Conservation (phyloP, 75 land plant species). For the Sequoia sempervirens region DNA sequence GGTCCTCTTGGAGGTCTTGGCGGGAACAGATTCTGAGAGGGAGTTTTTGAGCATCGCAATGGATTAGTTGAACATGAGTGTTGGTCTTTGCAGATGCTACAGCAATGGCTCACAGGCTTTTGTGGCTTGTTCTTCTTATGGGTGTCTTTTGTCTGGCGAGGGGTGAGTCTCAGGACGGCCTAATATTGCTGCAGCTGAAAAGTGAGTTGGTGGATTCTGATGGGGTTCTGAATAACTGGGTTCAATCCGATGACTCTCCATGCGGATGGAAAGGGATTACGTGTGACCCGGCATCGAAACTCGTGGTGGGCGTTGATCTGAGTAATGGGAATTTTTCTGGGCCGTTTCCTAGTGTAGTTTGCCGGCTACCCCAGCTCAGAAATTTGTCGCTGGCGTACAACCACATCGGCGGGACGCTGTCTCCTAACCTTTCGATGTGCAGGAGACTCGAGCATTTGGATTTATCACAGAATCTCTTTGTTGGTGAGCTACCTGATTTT, state of each 20-base stretch:
- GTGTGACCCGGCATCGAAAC: conserved; percentile 8
- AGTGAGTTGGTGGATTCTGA: conserved; percentile 26
- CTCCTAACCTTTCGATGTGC: conserved; percentile 18
- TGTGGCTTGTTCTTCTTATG: not conserved
- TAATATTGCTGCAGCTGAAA: conserved; percentile 31
- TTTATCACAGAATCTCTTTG: conserved; percentile 10
- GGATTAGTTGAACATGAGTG: too few species aligned
- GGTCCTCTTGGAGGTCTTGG: too few species aligned
- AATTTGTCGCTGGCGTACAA: conserved; percentile 13
- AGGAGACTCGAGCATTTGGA: conserved; percentile 12
- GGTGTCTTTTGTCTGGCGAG: not conserved
- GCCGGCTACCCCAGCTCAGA: conserved; percentile 7
- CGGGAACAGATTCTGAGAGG: too few species aligned
- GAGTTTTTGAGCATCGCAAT: too few species aligned
- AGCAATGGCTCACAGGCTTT: not conserved
- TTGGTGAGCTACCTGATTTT: not conserved
- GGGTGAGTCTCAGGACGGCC: conserved; percentile 38
- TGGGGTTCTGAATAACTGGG: conserved; percentile 32
- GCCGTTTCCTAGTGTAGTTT: conserved; percentile 10
- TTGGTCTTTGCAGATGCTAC: too few species aligned
- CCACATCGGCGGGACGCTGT: conserved; percentile 16
- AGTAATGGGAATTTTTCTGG: conserved; percentile 5
- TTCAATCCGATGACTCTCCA: conserved; percentile 12
- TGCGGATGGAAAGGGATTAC: conserved; percentile 32
- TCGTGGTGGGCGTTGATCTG: conserved; percentile 24